A percentile compares a stretch with the other conserved stretches of the same genome.
phyloP scores from a whole-genome alignment of 768 basidiomycete species.

The Tylopilus sp. region DNA sequence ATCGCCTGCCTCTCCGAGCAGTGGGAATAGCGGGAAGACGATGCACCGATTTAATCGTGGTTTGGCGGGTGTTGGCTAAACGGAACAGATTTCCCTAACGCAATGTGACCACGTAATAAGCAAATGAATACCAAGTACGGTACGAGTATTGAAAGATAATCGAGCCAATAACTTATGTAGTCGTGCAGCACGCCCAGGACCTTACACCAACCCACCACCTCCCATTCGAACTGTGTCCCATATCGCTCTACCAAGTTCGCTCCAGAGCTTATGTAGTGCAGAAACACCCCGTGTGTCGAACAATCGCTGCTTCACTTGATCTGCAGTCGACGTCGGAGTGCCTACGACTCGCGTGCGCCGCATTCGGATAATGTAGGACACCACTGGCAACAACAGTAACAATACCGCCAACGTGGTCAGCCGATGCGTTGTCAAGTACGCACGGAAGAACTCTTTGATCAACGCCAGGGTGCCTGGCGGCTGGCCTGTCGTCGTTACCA shows the following conservation, averaged over 20 bases:
- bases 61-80: too few relatives aligned
- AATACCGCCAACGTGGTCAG: slow-evolving; percentile 44
- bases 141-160: not conserved
- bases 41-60: too few relatives aligned
- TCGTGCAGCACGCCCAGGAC: not conserved
- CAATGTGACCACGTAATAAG: slow-evolving; percentile 20
- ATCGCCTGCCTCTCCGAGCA: too few relatives aligned
- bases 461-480: slow-evolving; percentile 35
- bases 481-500: slow-evolving; percentile 15
- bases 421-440: slow-evolving; percentile 46
- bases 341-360: slow-evolving; percentile 36
- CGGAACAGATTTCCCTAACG: too few relatives aligned
- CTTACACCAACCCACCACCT: slow-evolving; percentile 65
- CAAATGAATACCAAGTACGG: not conserved
- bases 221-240: slow-evolving; percentile 73
- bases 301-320: slow-evolving; percentile 55
- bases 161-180: slow-evolving; percentile 9
- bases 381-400: slow-evolving; percentile 39
- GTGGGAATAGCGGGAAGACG: too few relatives aligned
- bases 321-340: slow-evolving; percentile 41
- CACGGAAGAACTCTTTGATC: slow-evolving; percentile 45
- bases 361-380: slow-evolving; percentile 50
- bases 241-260: slow-evolving; percentile 49
- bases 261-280: slow-evolving; percentile 44
- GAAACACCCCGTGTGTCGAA: slow-evolving; percentile 37